Evolutionary conservation across 2,329 filamentous ascomycete genomes (phyloP).

Genomic region (Colletotrichum australisinense): DNA sequence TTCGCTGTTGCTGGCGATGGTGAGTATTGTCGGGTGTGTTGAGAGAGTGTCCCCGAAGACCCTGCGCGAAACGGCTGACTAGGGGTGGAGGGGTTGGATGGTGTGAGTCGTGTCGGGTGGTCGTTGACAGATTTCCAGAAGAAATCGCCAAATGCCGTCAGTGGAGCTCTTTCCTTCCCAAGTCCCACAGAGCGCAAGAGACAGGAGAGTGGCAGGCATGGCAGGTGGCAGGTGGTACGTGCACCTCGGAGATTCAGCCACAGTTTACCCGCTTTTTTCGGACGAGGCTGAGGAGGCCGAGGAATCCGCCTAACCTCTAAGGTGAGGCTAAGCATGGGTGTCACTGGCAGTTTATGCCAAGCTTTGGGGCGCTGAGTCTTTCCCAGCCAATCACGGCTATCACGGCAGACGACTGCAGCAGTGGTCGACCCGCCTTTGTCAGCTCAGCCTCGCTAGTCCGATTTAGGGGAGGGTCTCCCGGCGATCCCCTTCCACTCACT

Average conservation of each 20-base stretch:
- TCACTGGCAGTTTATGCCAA: constrained; percentile 3
- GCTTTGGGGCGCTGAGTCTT: constrained; percentile 19
- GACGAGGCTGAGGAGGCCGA: constrained; percentile 27
- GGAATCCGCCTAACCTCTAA: constrained; percentile 8
- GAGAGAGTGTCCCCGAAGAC: neutral
- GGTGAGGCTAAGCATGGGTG: neutral
- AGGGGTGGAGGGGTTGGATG: neutral
- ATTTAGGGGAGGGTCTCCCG: constrained; percentile 29
- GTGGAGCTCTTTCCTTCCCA: constrained; percentile 6
- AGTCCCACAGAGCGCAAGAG: neutral
- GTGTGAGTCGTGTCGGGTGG: constrained; percentile 20
- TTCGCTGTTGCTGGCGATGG: neutral
- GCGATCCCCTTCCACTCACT: constrained; percentile 14
- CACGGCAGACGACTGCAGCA: constrained; percentile 6
- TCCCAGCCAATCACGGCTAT: constrained; percentile 24
- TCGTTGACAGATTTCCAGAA: constrained; percentile 36
- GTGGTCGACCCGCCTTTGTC: constrained; percentile 21
- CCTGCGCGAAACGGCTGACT: constrained; percentile 29
- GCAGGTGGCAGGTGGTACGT: neutral
- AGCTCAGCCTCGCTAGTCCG: constrained; percentile 35
- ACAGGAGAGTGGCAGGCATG: no score
- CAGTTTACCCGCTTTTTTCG: neutral
- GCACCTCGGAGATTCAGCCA: constrained; percentile 9
- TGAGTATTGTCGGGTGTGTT: neutral
- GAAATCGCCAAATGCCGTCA: constrained; percentile 18